phyloP scores from a whole-genome alignment of 306 rosid species.

The Trichosanthes truncata region DNA sequence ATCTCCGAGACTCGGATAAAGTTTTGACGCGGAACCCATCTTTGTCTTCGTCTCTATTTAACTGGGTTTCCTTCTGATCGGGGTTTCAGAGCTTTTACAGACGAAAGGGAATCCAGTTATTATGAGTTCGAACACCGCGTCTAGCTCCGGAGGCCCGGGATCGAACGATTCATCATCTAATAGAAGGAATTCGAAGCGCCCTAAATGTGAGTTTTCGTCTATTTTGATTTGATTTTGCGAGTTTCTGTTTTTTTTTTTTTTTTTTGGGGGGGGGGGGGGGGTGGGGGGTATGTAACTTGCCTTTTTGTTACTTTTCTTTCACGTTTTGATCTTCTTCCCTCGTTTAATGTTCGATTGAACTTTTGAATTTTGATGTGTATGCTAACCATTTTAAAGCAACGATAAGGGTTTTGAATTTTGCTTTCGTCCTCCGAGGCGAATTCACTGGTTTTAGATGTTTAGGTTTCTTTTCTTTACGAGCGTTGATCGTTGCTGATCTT shows the following conservation, averaged over 20 bases:
- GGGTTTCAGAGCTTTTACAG: not conserved
- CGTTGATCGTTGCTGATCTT: not conserved
- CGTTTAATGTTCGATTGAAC: not conserved
- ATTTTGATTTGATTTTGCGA: not conserved
- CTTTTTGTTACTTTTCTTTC: not conserved
- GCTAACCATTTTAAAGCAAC: not conserved
- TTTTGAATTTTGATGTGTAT: not conserved
- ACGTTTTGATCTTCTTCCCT: not conserved
- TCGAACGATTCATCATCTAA: constrained; percentile 64
- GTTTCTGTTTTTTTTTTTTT: not conserved
- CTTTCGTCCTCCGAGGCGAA: not conserved
- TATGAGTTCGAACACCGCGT: constrained; percentile 52
- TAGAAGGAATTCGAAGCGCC: constrained; percentile 73
- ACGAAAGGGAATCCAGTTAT: not conserved
- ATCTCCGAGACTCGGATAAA: not conserved
- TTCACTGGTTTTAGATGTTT: not conserved
- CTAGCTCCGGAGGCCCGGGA: constrained; percentile 66
- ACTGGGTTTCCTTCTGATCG: constrained; percentile 7
- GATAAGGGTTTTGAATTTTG: not conserved
- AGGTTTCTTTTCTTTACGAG: not conserved
- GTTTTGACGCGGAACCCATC: constrained; percentile 9
- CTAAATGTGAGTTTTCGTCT: constrained; percentile 52
- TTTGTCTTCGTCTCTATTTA: not conserved
- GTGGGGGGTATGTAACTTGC: not conserved
- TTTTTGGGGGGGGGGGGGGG: no score